Evolutionary conservation across 495 filamentous ascomycete genomes (phyloP), one percentile per base, ranked within the genome.

Genomic region (Aspergillus indologenus): DNA sequence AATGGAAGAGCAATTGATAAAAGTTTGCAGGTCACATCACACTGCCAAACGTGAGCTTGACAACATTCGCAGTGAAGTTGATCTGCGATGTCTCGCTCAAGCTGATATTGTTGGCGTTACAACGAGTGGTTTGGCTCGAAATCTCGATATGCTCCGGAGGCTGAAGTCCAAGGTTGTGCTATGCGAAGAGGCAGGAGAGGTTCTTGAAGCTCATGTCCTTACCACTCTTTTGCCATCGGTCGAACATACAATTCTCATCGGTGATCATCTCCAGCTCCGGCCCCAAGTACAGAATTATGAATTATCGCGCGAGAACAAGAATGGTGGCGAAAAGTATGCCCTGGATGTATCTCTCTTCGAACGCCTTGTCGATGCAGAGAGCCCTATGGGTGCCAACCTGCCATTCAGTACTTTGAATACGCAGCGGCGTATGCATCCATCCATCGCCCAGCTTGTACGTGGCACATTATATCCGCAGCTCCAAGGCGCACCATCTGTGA

Each of bases 351-450:
- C 83, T 0, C 74, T 89, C 0, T 91, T 92, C 67, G 88, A 92
- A 67, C 73, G 88, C 23, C 75, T 90, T 0, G 84, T 87, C 0
- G 70, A 75, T 4, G 60, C 63, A 3, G 48, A 63, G 42, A 58
- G 58, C 56, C 59, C 20, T 19, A 46, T 57, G 26, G 64, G 53
- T 0, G 49, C 59, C 11, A 54, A 54, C n/a, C 56, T 90, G 1
- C 86, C 87, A 1, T 81, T 78, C 56, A 78, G 75, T 56, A 80
- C 76, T 0, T 70, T 92, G 24, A 74, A 89, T 52, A 84, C 79
- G 18, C 89, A 94, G 67, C 75, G 89, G 20, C 79, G 88, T n/a
- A 94, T 94, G 89, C 83, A 87, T 65, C 89, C 89, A 4, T 82
- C 76, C 0, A 87, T 92, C 43, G 75, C 88, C 8, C 68, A 77